Percentiles rank a stretch among this genome's conserved stretches.
These are phyloP conservation scores for Neonectria faginata DNA, from an alignment of 2,329 filamentous ascomycete genomes.

Conservation along the genomic window DNA sequence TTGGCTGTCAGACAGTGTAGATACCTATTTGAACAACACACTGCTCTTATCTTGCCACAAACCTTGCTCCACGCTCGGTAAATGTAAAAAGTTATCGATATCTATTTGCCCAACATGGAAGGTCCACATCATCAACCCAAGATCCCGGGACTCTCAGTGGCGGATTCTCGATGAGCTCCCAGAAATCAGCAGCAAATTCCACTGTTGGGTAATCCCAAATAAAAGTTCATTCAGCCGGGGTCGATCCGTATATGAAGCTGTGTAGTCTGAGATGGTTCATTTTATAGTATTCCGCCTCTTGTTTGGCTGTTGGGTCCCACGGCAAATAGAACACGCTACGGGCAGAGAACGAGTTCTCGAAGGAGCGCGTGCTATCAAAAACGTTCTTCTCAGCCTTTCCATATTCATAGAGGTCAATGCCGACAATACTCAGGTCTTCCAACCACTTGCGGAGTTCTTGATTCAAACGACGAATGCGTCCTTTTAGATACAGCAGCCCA, in stretches of 20 bases:
- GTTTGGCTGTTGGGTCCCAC: too few relatives aligned
- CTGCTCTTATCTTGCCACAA: not conserved
- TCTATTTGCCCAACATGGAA: not conserved
- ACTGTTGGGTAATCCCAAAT: conserved; percentile 2
- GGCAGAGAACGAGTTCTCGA: not conserved
- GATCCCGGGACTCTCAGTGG: not conserved
- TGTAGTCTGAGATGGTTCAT: not conserved
- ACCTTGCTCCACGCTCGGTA: not conserved
- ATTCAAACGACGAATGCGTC: not conserved
- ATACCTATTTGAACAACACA: not conserved
- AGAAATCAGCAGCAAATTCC: not conserved
- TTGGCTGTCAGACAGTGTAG: too few relatives aligned
- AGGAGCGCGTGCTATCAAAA: too few relatives aligned
- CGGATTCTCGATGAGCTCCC: conserved; percentile 6
- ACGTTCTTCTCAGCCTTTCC: not conserved
- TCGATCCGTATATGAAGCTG: conserved; percentile 3
- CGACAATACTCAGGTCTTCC: not conserved
- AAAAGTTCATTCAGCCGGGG: conserved; percentile 5
- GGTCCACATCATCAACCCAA: not conserved
- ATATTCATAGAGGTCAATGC: not conserved
- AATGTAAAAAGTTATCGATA: not conserved
- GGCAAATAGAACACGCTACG: too few relatives aligned
- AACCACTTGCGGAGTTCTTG: not conserved
- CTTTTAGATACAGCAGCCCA: not conserved
- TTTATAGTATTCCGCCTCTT: not conserved